phyloP scores from a whole-genome alignment of 1,139 yeast genomes.

The Scheffersomyces stambukii region DNA sequence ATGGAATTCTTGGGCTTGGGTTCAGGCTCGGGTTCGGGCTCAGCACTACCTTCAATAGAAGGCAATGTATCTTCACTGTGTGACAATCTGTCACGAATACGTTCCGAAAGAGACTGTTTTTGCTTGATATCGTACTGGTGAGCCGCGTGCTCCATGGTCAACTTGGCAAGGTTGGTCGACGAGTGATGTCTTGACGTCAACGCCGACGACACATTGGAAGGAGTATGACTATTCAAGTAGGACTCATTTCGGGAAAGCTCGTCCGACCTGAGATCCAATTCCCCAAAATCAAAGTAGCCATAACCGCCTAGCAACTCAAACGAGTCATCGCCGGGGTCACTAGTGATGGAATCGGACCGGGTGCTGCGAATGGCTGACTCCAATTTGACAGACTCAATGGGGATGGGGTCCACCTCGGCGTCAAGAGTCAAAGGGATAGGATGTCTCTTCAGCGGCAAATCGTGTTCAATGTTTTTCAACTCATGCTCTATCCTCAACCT shows the following conservation, averaged over 20 bases:
- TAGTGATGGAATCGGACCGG: slow-evolving; percentile 2
- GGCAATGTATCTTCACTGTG: slow-evolving; percentile 17
- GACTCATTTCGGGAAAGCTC: slow-evolving; percentile 28
- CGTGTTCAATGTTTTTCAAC: slow-evolving; percentile 25
- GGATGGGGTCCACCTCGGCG: slow-evolving; percentile 16
- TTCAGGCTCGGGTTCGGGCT: slow-evolving; percentile 2
- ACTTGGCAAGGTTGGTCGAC: slow-evolving; percentile 20
- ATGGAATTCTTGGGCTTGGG: slow-evolving; percentile 12
- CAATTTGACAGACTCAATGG: slow-evolving; percentile 13
- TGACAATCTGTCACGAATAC: slow-evolving; percentile 34
- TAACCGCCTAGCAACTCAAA: slow-evolving; percentile 60
- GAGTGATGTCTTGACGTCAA: slow-evolving; percentile 31
- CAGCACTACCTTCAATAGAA: slow-evolving; percentile 2
- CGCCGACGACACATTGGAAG: slow-evolving; percentile 15
- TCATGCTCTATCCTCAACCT: slow-evolving; percentile 33
- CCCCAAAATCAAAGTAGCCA: slow-evolving; percentile 73
- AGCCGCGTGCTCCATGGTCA: slow-evolving; percentile 7
- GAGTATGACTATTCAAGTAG: slow-evolving; percentile 23
- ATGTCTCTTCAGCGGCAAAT: slow-evolving; percentile 29
- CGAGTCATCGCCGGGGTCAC: slow-evolving; percentile 13
- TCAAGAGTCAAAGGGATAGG: slow-evolving; percentile 33
- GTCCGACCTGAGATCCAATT: slow-evolving; percentile 34
- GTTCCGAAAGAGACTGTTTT: slow-evolving; percentile 28
- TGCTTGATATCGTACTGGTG: slow-evolving; percentile 20
- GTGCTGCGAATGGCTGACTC: slow-evolving; percentile 1